These are phyloP conservation scores for Lactifluus subvellereus DNA, from an alignment of 768 basidiomycete species.

Conservation along the genomic window DNA sequence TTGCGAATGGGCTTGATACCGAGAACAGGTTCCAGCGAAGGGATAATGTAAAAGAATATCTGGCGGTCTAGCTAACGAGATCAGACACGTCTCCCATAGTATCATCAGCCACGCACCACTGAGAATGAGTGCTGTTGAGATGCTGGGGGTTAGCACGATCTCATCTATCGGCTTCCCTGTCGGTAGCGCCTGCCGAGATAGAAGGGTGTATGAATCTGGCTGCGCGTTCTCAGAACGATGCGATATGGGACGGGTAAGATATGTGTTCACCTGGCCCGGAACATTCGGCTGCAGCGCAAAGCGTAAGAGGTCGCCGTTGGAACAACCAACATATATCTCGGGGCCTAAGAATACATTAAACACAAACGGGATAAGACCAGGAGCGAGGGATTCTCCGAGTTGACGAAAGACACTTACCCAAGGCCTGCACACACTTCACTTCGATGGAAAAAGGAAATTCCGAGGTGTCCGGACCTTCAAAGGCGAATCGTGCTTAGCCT, in stretches of 20 bases:
- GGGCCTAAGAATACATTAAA: constrained; percentile 43
- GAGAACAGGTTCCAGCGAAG: constrained; percentile 69
- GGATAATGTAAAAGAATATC: constrained; percentile 75
- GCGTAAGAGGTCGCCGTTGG: constrained; percentile 78
- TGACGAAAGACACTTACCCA: constrained; percentile 22
- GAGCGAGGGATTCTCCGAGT: background rate
- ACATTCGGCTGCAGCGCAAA: constrained; percentile 63
- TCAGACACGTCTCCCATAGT: constrained; percentile 9
- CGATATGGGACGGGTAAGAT: background rate
- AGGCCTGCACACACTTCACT: constrained; percentile 29
- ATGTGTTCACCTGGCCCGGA: constrained; percentile 35
- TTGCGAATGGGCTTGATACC: constrained; percentile 74
- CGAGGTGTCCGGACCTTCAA: constrained; percentile 24
- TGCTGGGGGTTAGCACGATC: constrained; percentile 70
- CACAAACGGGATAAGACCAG: constrained; percentile 6
- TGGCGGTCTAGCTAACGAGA: constrained; percentile 41
- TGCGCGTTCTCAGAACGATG: constrained; percentile 3
- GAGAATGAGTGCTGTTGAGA: constrained; percentile 67
- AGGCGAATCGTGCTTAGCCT: constrained; percentile 12
- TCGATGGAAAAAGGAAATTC: constrained; percentile 17
- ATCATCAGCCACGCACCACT: constrained; percentile 49
- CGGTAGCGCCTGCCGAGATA: constrained; percentile 49
- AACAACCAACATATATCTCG: constrained; percentile 83
- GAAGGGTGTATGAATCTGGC: constrained; percentile 28
- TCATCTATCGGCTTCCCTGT: constrained; percentile 70